phyloP scores from a whole-genome alignment of 1,139 yeast genomes.

The Meyerozyma carpophila region DNA sequence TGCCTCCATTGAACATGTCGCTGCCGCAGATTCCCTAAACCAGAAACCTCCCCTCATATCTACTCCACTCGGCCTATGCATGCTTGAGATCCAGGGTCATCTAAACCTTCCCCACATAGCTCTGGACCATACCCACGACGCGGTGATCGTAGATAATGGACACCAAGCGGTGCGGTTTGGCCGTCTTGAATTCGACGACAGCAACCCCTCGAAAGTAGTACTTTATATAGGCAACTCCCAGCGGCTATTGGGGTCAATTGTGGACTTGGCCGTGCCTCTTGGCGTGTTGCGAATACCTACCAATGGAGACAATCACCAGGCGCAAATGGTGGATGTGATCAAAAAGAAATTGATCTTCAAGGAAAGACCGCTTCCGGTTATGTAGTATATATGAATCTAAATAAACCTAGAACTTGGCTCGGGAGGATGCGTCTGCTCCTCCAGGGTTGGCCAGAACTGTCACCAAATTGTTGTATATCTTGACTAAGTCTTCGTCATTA shows the following conservation, averaged over 20 bases:
- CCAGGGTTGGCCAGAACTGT: constrained; percentile 3
- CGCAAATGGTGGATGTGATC: constrained; percentile 51
- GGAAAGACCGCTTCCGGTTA: constrained; percentile 68
- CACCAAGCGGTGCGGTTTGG: constrained; percentile 57
- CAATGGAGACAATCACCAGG: constrained; percentile 10
- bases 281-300: constrained; percentile 49
- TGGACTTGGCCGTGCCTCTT: constrained; percentile 53
- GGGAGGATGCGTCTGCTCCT: background rate
- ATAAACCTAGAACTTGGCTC: background rate
- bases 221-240: constrained; percentile 63
- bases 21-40: background rate
- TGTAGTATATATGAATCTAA: constrained; percentile 30
- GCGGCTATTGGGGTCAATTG: constrained; percentile 54
- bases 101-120: constrained; percentile 46
- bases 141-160: constrained; percentile 28
- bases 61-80: constrained; percentile 53
- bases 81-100: constrained; percentile 71
- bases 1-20: background rate
- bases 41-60: constrained; percentile 16
- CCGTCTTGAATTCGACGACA: constrained; percentile 43
- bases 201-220: constrained; percentile 42
- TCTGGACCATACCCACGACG: constrained; percentile 20
- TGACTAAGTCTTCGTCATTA: constrained; percentile 41
- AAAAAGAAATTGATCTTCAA: constrained; percentile 53
- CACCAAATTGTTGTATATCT: constrained; percentile 43